Evolutionary conservation across 1,284 basidiomycete genomes (phyloP), one percentile per base, ranked within the genome.

Genomic region (Heterobasidion irregulare): DNA sequence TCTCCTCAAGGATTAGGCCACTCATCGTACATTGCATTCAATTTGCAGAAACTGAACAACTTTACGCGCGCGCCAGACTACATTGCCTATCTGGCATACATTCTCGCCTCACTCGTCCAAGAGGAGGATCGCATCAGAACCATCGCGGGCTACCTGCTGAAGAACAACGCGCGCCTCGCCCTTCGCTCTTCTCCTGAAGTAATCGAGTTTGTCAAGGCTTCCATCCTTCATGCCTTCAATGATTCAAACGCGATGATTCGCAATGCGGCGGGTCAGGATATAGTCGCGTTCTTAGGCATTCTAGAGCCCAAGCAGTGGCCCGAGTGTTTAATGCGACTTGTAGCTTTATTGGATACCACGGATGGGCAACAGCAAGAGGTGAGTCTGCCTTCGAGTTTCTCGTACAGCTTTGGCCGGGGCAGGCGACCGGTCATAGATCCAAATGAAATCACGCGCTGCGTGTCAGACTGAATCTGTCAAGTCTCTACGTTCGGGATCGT

Each of bases 61-160:
- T 94, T 95, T 71, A 90, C 91, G 69, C 84, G 84, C 65, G 84
- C 88, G 57, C 91, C 94, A 54, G 93, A 96, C 72, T 99, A 98
- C 71, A 89, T 96, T 60, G 94, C 90, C 61, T 99, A 99, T 80
- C 85, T 99, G 58, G 91, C 91, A 47, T 93, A 96, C 70, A 94
- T 98, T 72, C 83, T 97, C 59, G 86, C 90, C 52, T 79, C 81
- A 49, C 72, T 92, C 76, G 78, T 85, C 1, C 77, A 84, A 59
- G 94, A 98, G 72, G 89, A 94, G 63, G 89, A 92, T 64, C 87
- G 89, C 47, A 93, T 96, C 67, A 83, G 96, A 56, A 92, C 92
- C 57, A 94, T 98, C 70, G 95, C 97, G 35, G 97, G 96, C 54
- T 90, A 98, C 64, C 80, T 99, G 38, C 84, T 99, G 71, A 99